Percentiles rank a stretch among this genome's conserved stretches.
These are phyloP conservation scores for Pseudoscleropodium purum DNA, from an alignment of 225 moss, liverwort and hornwort species.

Conservation along the genomic window DNA sequence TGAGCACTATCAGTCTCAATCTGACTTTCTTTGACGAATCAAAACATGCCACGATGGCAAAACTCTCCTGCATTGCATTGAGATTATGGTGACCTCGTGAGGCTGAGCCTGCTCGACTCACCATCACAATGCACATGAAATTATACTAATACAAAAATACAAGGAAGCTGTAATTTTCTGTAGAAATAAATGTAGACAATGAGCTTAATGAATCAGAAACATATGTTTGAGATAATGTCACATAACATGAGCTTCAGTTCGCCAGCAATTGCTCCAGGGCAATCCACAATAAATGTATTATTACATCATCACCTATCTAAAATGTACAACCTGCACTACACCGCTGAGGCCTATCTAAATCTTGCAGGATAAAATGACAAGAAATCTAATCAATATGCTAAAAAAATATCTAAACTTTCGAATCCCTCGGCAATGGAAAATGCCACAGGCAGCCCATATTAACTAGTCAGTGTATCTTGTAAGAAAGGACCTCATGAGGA, in stretches of 20 bases:
- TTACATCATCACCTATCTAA: background rate
- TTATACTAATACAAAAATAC: background rate
- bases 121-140: background rate
- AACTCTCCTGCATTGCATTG: no score
- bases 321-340: background rate
- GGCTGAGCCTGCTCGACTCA: background rate
- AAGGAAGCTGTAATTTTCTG: background rate
- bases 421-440: background rate
- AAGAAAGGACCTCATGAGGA: background rate
- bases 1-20: no score
- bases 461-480: background rate
- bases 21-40: no score
- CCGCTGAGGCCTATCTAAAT: background rate
- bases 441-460: background rate
- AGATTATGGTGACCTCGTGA: background rate
- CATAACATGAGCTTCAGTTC: background rate
- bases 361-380: background rate
- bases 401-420: background rate
- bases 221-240: background rate
- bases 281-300: background rate
- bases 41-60: no score
- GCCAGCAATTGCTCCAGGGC: background rate
- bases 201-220: background rate
- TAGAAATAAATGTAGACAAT: background rate
- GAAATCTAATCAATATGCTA: background rate